Conservation (phyloP, 306 rosid genomes). For the Morella rubra region DNA sequence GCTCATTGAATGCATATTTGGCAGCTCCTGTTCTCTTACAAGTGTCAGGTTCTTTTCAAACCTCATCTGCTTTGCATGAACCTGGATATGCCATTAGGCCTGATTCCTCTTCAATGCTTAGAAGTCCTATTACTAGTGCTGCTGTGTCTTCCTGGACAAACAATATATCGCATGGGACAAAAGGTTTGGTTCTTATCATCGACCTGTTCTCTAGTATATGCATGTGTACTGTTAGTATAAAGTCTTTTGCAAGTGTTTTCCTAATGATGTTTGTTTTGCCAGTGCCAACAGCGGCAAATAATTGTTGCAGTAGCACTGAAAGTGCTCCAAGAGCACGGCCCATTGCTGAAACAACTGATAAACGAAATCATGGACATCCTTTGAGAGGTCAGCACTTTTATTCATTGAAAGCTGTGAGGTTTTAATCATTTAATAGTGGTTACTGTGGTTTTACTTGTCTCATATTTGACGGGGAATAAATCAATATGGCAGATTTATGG, state of each 20-base stretch:
- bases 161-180: constrained; percentile 46
- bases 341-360: constrained; percentile 57
- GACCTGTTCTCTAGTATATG: constrained; percentile 7
- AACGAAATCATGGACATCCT: constrained; percentile 49
- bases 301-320: constrained; percentile 75
- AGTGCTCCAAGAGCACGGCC: constrained; percentile 52
- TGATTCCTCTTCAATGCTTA: constrained; percentile 56
- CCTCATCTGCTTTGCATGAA: constrained; percentile 69
- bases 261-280: constrained; percentile 25
- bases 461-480: constrained; percentile 6
- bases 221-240: not conserved
- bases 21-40: constrained; percentile 56
- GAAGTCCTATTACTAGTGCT: constrained; percentile 50
- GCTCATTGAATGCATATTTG: constrained; percentile 34
- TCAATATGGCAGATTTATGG: constrained; percentile 2
- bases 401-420: not conserved
- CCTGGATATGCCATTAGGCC: constrained; percentile 52
- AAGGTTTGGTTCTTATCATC: constrained; percentile 30
- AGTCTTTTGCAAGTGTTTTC: constrained; percentile 15
- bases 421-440: not conserved
- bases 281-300: constrained; percentile 55
- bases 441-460: not conserved
- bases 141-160: constrained; percentile 58
- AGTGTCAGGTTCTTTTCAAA: constrained; percentile 59
- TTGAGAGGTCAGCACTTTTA: constrained; percentile 61